Evolutionary conservation across 768 basidiomycete species (phyloP), one percentile per base, ranked within the genome.

Genomic region (Leccinum sublutescens): DNA sequence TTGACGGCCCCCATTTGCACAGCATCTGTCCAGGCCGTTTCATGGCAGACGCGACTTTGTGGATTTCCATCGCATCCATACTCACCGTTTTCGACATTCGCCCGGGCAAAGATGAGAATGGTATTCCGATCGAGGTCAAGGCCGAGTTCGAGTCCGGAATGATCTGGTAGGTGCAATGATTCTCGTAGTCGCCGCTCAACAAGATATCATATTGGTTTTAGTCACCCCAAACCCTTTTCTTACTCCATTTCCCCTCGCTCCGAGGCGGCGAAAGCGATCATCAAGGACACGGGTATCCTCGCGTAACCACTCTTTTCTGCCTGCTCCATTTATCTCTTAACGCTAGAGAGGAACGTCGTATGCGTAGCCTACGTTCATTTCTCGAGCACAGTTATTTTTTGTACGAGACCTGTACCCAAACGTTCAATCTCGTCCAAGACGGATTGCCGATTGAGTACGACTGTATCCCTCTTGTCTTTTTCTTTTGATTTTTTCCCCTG

Each of bases 381-480:
- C 38, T 65, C 54, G 25, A 29, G 67, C 23, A 65, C 57, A 2
- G 50, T 66, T 52, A 86, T 79, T 57, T 75, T 77, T 68, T 78
- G 78, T 3, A 96, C 74, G 29, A 96, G 66, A 1, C 88, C 89
- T 15, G 76, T 65, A 2, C 93, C 95, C 49, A 96, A 68, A 43
- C 93, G 77, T 65, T 86, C 80, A 31, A 97, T 86, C 73, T 98
- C 95, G 17, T 75, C 77, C 51, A 95, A 68, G 3, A 97, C 71
- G 0, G 83, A 84, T 11, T 73, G 73, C 65, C 83, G 83, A 68
- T 95, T 93, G 59, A 95, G 71, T 8, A 75, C 62, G 1, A 95
- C 91, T 15, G 81, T 68, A 3, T 78, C 81, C 64, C 60, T 68
- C 54, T 88, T 87, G 57, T 85, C 80, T 62, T 81, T 83, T 55